Percentiles rank a stretch among this genome's conserved stretches.
These are phyloP conservation scores for Solanum sparsipilum DNA, from an alignment of 257 asterid genomes.

Conservation along the genomic window DNA sequence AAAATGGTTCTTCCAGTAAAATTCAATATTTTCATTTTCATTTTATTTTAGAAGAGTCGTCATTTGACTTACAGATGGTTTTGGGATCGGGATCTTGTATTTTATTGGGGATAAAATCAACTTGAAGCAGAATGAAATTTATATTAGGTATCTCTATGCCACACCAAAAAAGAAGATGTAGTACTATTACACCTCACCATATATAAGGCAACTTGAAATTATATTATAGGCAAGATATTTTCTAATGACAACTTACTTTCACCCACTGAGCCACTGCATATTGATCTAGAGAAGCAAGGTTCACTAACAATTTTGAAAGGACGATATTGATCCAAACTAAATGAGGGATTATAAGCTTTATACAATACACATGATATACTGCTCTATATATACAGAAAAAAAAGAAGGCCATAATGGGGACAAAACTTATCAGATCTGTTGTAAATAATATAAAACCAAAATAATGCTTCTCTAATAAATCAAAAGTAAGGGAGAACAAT, in stretches of 20 bases:
- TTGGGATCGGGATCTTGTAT: constrained; percentile 75
- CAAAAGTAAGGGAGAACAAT: not conserved
- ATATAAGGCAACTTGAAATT: not conserved
- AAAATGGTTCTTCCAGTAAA: not conserved
- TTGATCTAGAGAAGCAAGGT: not conserved
- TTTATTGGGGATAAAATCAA: not conserved
- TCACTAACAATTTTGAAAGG: not conserved
- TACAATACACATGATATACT: not conserved
- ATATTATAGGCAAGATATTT: not conserved
- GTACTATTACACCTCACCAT: not conserved
- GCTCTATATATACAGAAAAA: not conserved
- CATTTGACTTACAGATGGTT: constrained; percentile 63
- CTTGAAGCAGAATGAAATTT: not conserved
- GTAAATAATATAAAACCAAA: not conserved
- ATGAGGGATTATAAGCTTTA: not conserved
- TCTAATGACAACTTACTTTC: not conserved
- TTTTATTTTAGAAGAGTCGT: not conserved
- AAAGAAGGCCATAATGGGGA: not conserved
- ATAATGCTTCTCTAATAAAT: not conserved
- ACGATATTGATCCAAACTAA: not conserved
- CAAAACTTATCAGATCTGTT: not conserved
- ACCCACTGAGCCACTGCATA: not conserved
- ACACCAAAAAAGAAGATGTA: not conserved
- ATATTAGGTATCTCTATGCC: not conserved
- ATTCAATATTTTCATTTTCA: not conserved